Base-by-base conservation (phyloP, 352 stramenopile species). In the Halophytophthora polymorphica region DNA sequence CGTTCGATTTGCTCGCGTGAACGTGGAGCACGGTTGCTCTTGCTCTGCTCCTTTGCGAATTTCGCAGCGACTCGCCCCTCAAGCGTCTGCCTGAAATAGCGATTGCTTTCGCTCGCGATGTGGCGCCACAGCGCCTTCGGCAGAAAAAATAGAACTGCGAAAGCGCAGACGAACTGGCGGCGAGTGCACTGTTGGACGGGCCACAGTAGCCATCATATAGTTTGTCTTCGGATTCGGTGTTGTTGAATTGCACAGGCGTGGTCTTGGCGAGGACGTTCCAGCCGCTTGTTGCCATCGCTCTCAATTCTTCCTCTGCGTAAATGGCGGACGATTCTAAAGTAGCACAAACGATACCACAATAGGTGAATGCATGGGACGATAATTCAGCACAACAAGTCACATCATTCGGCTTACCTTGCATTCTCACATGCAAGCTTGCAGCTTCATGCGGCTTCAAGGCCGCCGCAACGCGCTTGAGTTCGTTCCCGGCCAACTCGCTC, bases 101-200 rank as follows among this genome's bases (percentile, higher is more conserved):
- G 13, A 6, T 52, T 60, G 1, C 45, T 39, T 15, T 53, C 29
- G 29, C 25, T 47, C 19, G 54, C 46, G 34, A 53, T 41, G 2
- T 62, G 28, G 7, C 49, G 17, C 43, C 49, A 64, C 28, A 64
- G 50, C 0, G 15, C 21, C 19, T 53, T 49, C 6, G 44, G 56
- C n/a, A 59, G 11, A 31, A 55, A 59, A 7, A 51, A 64, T 48
- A 39, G 17, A 64, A 59, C 7, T 44, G 37, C 2, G 10, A 19
- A 8, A 64, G 1, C 1, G 42, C 17, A 3, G 47, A 46, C 10
- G 41, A 38, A 6, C 34, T 18, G 6, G 6, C 23, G 3, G 19
- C 18, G 10, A 62, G 22, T 1, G 49, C 34, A 23, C 49, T 23
- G 19, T 37, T 3, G 1, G 42, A 47, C 7, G 42, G 42, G 6